Evolutionary conservation across 495 filamentous ascomycete species (phyloP), one percentile per base, ranked within the genome.

Genomic region (Hypoxylon subgilvum): DNA sequence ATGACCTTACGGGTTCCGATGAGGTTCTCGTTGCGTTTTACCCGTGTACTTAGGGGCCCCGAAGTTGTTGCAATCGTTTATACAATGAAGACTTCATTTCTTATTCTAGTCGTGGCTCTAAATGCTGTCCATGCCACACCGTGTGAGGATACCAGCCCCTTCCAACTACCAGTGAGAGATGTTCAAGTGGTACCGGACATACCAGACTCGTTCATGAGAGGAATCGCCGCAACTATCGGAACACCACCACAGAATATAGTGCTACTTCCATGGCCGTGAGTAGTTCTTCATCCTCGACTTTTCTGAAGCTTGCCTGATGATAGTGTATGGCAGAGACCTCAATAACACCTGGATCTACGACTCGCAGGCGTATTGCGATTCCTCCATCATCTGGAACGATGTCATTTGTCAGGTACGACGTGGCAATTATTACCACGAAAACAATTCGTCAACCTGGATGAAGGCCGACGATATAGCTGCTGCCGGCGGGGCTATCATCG

Each of bases 321-420:
- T 12, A 13, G 31, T 6, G 16, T n/a, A 31, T 6, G 6, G 8
- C 18, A 65, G 56, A 19, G 61, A 68, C 1, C 57, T 68, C 1
- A 68, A 66, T 28, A 66, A 66, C 3, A 62, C 65, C 6, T 66
- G 54, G 32, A 55, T 68, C 27, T 68, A 68, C 51, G 65, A 68
- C 21, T 7, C 62, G 1, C 12, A 68, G 13, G 21, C 53, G 19
- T 23, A 42, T 35, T 68, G 62, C 44, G 47, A 59, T 19, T 22
- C 56, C 1, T 25, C 31, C 4, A 22, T 65, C 6, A 52, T 65
- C 21, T 65, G 43, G 34, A 55, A 58, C 49, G 62, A 61, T 14
- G 10, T 44, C 21, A 68, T 61, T 7, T 68, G 65, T 31, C 13
- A 35, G 6, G 43, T 68, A 13, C 53, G 65, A 2, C 31, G 65